These are phyloP conservation scores for Calocybe cyanea DNA, from an alignment of 768 basidiomycete species.

Conservation along the genomic window DNA sequence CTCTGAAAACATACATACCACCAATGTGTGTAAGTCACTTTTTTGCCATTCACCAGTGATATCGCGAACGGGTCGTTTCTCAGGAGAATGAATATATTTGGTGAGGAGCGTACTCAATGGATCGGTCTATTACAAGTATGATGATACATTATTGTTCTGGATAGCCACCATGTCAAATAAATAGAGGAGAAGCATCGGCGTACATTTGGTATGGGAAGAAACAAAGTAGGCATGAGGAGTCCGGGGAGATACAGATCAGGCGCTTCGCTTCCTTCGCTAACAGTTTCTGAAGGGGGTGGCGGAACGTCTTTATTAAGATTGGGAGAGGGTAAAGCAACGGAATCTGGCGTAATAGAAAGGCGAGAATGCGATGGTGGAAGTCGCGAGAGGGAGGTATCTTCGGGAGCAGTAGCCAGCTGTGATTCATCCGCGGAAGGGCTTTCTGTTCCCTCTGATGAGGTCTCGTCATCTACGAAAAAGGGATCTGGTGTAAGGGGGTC, in stretches of 20 bases:
- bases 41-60: conserved; percentile 70
- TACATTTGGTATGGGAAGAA: conserved; percentile 88
- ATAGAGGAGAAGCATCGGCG: conserved; percentile 48
- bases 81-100: conserved; percentile 79
- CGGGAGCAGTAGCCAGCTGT: conserved; percentile 31
- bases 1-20: conserved; percentile 49
- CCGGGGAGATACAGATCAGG: conserved; percentile 66
- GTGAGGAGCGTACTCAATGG: conserved; percentile 75
- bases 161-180: conserved; percentile 62
- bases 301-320: conserved; percentile 56
- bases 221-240: conserved; percentile 72
- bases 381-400: conserved; percentile 42
- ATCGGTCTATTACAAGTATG: conserved; percentile 66
- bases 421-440: conserved; percentile 24
- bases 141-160: conserved; percentile 43
- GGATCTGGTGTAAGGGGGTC: conserved; percentile 56
- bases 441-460: conserved; percentile 32
- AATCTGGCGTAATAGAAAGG: conserved; percentile 15
- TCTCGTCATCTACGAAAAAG: conserved; percentile 58
- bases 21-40: conserved; percentile 72
- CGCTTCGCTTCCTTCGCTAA: conserved; percentile 46
- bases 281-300: conserved; percentile 39
- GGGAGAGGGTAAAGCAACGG: conserved; percentile 26
- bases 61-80: conserved; percentile 71
- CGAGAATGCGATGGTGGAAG: conserved; percentile 23